These are phyloP conservation scores for Dothiorella sarmentorum DNA, from an alignment of 2,329 filamentous ascomycete species.

Conservation along the genomic window DNA sequence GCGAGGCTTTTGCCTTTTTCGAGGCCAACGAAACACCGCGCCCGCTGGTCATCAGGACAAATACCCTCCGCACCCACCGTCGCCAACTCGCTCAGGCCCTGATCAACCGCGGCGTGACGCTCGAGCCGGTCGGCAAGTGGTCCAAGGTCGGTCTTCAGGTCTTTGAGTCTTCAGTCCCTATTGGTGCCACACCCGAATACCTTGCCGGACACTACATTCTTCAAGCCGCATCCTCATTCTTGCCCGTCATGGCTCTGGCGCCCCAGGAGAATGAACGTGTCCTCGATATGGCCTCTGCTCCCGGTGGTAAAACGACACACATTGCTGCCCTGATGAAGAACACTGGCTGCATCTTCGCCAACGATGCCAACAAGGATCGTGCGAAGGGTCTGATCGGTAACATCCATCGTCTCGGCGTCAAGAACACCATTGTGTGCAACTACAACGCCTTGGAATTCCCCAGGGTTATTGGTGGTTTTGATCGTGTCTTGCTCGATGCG, in stretches of 20 bases:
- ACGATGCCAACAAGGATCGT: conserved; percentile 91
- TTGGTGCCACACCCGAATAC: conserved; percentile 96
- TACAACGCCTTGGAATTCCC: conserved; percentile 94
- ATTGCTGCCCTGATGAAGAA: conserved; percentile 98
- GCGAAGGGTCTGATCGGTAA: conserved; percentile 97
- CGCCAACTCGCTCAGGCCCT: conserved; percentile 84
- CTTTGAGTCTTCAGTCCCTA: conserved; percentile 82
- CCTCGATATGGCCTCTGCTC: conserved; percentile 91
- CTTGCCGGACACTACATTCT: conserved; percentile 96
- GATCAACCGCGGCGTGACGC: conserved; percentile 92
- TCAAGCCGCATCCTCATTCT: conserved; percentile 92
- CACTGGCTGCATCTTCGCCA: conserved; percentile 91
- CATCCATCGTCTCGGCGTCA: conserved; percentile 88
- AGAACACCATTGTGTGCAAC: conserved; percentile 93
- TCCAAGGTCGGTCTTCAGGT: conserved; percentile 96
- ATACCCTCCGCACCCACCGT: conserved; percentile 77
- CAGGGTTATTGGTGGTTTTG: conserved; percentile 90
- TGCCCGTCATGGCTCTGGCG: conserved; percentile 94
- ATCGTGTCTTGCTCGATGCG: conserved; percentile 88
- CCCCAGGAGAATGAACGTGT: conserved; percentile 90
- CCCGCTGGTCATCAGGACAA: conserved; percentile 93
- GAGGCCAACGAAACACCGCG: conserved; percentile 95
- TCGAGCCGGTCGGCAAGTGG: conserved; percentile 98
- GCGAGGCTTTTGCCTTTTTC: conserved; percentile 96
- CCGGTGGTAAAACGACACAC: conserved; percentile 94